A percentile compares a stretch with the other conserved stretches of the same genome.
These are phyloP conservation scores for Saturnispora dispora DNA, from an alignment of 805 yeast species.

Conservation along the genomic window DNA sequence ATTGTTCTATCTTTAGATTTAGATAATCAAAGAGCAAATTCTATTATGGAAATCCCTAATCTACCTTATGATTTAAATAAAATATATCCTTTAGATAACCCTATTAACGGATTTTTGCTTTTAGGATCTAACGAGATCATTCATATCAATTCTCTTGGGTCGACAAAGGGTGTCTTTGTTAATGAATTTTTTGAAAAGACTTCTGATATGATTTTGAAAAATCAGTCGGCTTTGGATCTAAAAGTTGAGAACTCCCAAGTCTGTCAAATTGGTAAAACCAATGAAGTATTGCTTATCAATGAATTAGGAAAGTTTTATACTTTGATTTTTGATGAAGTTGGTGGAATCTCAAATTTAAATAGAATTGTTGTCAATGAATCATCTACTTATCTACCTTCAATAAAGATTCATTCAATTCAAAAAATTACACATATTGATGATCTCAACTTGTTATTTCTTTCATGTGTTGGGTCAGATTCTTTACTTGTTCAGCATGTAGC, in stretches of 20 bases:
- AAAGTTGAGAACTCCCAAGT: slow-evolving; percentile 45
- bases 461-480: slow-evolving; percentile 53
- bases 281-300: slow-evolving; percentile 32
- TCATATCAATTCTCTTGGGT: slow-evolving; percentile 74
- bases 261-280: slow-evolving; percentile 24
- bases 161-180: slow-evolving; percentile 50
- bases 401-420: slow-evolving; percentile 29
- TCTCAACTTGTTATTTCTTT: slow-evolving; percentile 43
- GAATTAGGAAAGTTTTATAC: slow-evolving; percentile 36
- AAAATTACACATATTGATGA: slow-evolving; percentile 32
- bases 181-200: slow-evolving; percentile 41
- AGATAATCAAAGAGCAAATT: slow-evolving; percentile 46
- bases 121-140: slow-evolving; percentile 71
- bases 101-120: slow-evolving; percentile 59
- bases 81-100: slow-evolving; percentile 53
- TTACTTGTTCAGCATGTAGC: slow-evolving; percentile 34
- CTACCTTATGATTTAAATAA: slow-evolving; percentile 69
- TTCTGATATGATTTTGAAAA: slow-evolving; percentile 34
- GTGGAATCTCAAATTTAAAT: slow-evolving; percentile 28
- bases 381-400: slow-evolving; percentile 15
- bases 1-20: slow-evolving; percentile 63
- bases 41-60: slow-evolving; percentile 53
- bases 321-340: slow-evolving; percentile 26
- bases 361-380: slow-evolving; percentile 16
- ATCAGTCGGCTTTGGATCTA: slow-evolving; percentile 43